phyloP scores from a whole-genome alignment of 192 early-diverging fungal genomes.

The Backusella psychrophila region DNA sequence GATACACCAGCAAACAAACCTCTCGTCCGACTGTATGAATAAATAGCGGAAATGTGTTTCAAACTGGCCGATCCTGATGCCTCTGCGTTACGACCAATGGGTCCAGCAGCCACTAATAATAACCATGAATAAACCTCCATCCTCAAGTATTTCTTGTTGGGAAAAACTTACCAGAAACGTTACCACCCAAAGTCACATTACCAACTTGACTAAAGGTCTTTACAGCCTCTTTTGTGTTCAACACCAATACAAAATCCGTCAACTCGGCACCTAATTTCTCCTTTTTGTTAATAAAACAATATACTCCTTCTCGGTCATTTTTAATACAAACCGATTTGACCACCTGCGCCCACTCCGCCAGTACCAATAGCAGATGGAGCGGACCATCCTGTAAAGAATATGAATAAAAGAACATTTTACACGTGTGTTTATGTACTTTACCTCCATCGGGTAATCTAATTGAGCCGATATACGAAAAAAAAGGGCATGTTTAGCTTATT shows the following conservation, averaged over 20 bases:
- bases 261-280: slow-evolving; percentile 65
- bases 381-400: slow-evolving; percentile 55
- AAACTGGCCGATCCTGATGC: slow-evolving; percentile 68
- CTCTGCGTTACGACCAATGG: slow-evolving; percentile 83
- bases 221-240: slow-evolving; percentile 85
- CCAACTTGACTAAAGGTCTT: slow-evolving; percentile 85
- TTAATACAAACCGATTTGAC: slow-evolving; percentile 54
- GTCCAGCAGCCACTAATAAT: slow-evolving; percentile 77
- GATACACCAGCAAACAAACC: slow-evolving; percentile 89
- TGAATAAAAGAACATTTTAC: not conserved
- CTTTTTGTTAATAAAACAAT: not conserved
- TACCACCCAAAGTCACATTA: slow-evolving; percentile 89
- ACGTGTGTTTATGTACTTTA: not conserved
- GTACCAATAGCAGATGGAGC: slow-evolving; percentile 81
- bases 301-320: not conserved
- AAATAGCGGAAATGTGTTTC: slow-evolving; percentile 82
- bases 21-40: slow-evolving; percentile 87
- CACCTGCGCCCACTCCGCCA: slow-evolving; percentile 80
- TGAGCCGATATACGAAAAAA: not conserved
- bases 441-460: slow-evolving; percentile 15
- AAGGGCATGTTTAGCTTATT: not conserved
- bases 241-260: slow-evolving; percentile 87
- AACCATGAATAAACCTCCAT: not conserved
- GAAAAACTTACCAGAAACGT: slow-evolving; percentile 51
- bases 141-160: slow-evolving; percentile 35